phyloP scores from a whole-genome alignment of 371 early-diverging fungal genomes.

The Chytridiales sp. region DNA sequence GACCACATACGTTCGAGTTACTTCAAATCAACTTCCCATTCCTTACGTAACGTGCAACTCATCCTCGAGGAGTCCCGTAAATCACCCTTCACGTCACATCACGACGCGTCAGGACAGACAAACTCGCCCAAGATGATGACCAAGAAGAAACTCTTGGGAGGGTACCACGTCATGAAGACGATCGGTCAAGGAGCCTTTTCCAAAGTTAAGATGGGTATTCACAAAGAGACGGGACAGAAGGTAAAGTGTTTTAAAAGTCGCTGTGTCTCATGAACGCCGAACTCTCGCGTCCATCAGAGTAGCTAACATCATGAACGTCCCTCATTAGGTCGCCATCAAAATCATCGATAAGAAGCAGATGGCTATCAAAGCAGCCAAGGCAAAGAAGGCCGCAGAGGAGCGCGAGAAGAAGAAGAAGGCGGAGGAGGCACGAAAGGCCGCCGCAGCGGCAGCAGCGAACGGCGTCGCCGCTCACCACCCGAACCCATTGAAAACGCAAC shows the following conservation, averaged over 20 bases:
- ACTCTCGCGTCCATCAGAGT: neutral
- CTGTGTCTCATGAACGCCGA: neutral
- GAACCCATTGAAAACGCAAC: no score
- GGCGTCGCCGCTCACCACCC: no score
- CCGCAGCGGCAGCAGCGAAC: neutral
- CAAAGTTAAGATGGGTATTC: slow-evolving; percentile 93
- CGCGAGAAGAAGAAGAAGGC: slow-evolving; percentile 31
- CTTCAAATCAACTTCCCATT: no score
- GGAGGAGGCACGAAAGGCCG: slow-evolving; percentile 21
- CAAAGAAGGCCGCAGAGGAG: slow-evolving; percentile 41
- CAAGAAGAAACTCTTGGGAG: slow-evolving; percentile 42
- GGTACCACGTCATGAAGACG: slow-evolving; percentile 44
- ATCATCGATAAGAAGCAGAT: slow-evolving; percentile 50
- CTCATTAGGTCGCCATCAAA: slow-evolving; percentile 42
- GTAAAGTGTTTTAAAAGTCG: slow-evolving; percentile 32
- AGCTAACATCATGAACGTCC: neutral
- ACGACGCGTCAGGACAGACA: no score
- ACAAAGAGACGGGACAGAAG: slow-evolving; percentile 65
- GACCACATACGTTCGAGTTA: no score
- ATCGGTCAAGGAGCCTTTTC: slow-evolving; percentile 96
- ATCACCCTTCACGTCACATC: no score
- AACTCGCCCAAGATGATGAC: slow-evolving; percentile 28
- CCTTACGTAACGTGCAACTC: no score
- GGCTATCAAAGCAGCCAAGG: slow-evolving; percentile 44
- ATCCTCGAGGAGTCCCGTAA: no score